Evolutionary conservation across 345 rosid genomes (phyloP), one percentile per base, ranked within the genome.

Genomic region (Viola odorata): DNA sequence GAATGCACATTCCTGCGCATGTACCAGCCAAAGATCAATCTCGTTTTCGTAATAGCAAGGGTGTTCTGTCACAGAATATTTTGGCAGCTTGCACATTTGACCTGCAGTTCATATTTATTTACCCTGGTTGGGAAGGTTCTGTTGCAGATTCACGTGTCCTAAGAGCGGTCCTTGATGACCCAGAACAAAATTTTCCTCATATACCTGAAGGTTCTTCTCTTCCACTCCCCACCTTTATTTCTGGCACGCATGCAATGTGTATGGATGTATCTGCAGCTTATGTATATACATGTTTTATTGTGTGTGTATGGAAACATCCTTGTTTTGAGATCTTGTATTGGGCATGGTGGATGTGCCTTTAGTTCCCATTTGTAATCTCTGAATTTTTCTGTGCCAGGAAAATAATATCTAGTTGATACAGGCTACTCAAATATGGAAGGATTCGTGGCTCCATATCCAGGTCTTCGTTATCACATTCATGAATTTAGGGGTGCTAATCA

Each of bases 61-160:
- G 96, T 17, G 40, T 75, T 60, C 68, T 87, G 41, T 75, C 86
- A 0, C 96, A 87, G 61, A 90, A 85, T 63, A 78, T 87, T 64
- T 82, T 87, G 75, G 95, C 86, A 53, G 96, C 91, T 48, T 85
- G 96, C 78, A 83, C 84, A 17, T 85, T 87, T 64, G 89, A 89
- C 74, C 69, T 80, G 59, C 85, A 78, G 78, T 87, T 89, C 62
- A 81, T 89, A 62, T 87, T 82, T 69, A 70, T 89, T 59, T 87
- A 79, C 69, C 84, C 95, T 0, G 91, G 95, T 63, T 84, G 92
- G 97, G 97, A 87, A 82, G 95, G 97, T 41, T 82, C 95, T 61
- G 84, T 66, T 52, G 74, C 81, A 8, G 87, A 87, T 77, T 82
- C 90, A 40, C 88, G 87, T 50, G 78, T 84, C n/a, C 62, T 85